Base-by-base conservation (phyloP, 108 stramenopile genomes). In the Phaeodactylum tricornutum region DNA sequence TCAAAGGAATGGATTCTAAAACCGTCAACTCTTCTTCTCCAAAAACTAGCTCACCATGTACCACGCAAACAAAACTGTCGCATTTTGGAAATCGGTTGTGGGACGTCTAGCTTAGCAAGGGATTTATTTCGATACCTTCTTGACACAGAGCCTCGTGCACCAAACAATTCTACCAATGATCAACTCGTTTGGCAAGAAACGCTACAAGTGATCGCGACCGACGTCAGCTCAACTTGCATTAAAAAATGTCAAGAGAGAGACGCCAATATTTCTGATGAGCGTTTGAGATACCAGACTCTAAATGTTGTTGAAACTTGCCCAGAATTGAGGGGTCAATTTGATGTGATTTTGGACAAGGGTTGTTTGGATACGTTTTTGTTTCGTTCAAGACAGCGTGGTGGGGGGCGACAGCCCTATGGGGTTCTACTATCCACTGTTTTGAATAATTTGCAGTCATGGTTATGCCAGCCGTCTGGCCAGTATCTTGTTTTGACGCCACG, bases 331-430 rank as follows among this genome's bases (percentile, higher is more conserved):
- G 11, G 32, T 12, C 17, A 27, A 2, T 52, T 52, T 52, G 55
- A 81, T 42, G 35, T 76, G 0, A 64, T 84, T 30, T 54, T 88
- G 26, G 79, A 88, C 69, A 84, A 88, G 47, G 82, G 79, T 3
- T 79, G 79, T 32, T 53, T 84, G 12, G 86, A 84, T 52, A 88
- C 86, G 16, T 79, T 88, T 55, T 45, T 81, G 7, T 88, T 84
- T 77, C 79, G 80, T 19, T 79, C 61, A 58, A 65, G 72, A 43
- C 70, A 78, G 7, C 68, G 63, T 4, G 71, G 77, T n/a, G 52
- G 65, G 46, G 65, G 65, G 26, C 35, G 69, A 22, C 36, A 50
- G 7, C 19, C 48, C 26, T 69, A 79, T 29, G 47, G 67, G 15
- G 48, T 53, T 4, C 33, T 75, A 11, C 29, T 88, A 7, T 47